Percentiles rank a stretch among this genome's conserved stretches.
These are phyloP conservation scores for Alternaria sp. DNA, from an alignment of 2,329 filamentous ascomycete species.

Conservation along the genomic window DNA sequence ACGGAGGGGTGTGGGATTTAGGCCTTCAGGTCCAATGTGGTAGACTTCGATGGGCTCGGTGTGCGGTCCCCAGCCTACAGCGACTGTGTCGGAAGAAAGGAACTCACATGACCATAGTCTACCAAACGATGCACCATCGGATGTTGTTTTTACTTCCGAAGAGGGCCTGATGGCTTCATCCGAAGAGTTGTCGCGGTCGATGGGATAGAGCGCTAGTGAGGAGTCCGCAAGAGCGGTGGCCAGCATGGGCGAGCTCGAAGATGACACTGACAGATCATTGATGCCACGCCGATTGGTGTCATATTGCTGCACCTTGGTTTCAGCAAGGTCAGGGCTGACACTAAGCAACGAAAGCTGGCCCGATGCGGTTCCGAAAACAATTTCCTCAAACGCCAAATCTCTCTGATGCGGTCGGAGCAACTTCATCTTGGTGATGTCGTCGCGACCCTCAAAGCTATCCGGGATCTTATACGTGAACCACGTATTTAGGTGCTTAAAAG, in stretches of 20 bases:
- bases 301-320: slow-evolving; percentile 40
- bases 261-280: slow-evolving; percentile 58
- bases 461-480: slow-evolving; percentile 64
- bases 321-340: slow-evolving; percentile 21
- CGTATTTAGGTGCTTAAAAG: slow-evolving; percentile 44
- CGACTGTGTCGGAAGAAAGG: slow-evolving; percentile 59
- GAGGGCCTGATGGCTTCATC: slow-evolving; percentile 33
- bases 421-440: slow-evolving; percentile 67
- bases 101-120: slow-evolving; percentile 63
- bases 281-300: slow-evolving; percentile 56
- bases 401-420: slow-evolving; percentile 57
- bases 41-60: slow-evolving; percentile 59
- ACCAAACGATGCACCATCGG: slow-evolving; percentile 22
- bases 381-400: slow-evolving; percentile 51
- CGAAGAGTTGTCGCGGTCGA: slow-evolving; percentile 35
- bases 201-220: slow-evolving; percentile 57
- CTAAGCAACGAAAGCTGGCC: slow-evolving; percentile 57
- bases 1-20: slow-evolving; percentile 51
- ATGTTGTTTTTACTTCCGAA: slow-evolving; percentile 28
- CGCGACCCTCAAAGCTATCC: slow-evolving; percentile 59
- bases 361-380: slow-evolving; percentile 66
- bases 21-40: slow-evolving; percentile 56
- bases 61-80: slow-evolving; percentile 59
- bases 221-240: slow-evolving; percentile 61
- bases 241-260: slow-evolving; percentile 54